phyloP scores from a whole-genome alignment of 768 basidiomycete species.

The Mycena pura region DNA sequence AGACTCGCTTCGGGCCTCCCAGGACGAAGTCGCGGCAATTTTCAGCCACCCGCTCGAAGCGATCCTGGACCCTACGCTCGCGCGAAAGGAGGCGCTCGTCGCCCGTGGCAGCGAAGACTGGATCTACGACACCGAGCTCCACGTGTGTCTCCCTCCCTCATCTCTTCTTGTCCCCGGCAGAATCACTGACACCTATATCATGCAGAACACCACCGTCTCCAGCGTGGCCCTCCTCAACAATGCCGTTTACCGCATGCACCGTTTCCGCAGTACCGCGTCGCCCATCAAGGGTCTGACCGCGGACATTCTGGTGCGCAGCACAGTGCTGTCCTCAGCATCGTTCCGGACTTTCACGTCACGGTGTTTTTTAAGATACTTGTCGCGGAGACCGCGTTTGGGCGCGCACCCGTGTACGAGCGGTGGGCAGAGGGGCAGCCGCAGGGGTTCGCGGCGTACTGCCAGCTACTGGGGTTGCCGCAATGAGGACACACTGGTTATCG shows the following conservation, averaged over 20 bases:
- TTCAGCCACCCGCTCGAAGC: conserved; percentile 84
- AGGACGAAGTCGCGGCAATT: conserved; percentile 77
- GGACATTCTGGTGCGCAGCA: conserved; percentile 71
- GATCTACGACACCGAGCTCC: conserved; percentile 75
- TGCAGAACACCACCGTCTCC: conserved; percentile 69
- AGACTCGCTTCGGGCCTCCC: conserved; percentile 55
- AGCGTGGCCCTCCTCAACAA: conserved; percentile 53
- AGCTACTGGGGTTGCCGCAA: conserved; percentile 13
- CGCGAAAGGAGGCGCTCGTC: conserved; percentile 56
- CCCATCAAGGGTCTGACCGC: conserved; percentile 86
- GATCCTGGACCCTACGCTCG: conserved; percentile 64
- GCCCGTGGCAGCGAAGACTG: conserved; percentile 72
- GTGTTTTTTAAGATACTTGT: conserved; percentile 59
- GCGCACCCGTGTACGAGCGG: conserved; percentile 56
- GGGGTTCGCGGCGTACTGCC: conserved; percentile 31
- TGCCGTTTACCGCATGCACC: conserved; percentile 78
- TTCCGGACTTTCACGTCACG: background rate
- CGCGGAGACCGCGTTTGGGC: conserved; percentile 70
- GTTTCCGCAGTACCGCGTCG: conserved; percentile 79
- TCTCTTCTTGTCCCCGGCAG: background rate
- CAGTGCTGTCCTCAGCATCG: background rate
- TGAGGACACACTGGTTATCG: background rate
- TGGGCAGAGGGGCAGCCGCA: conserved; percentile 61
- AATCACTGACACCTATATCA: conserved; percentile 3
- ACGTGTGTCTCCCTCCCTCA: no score